Evolutionary conservation across 2,329 filamentous ascomycete species (phyloP).

Genomic region (Fusarium neocosmosporiellum): DNA sequence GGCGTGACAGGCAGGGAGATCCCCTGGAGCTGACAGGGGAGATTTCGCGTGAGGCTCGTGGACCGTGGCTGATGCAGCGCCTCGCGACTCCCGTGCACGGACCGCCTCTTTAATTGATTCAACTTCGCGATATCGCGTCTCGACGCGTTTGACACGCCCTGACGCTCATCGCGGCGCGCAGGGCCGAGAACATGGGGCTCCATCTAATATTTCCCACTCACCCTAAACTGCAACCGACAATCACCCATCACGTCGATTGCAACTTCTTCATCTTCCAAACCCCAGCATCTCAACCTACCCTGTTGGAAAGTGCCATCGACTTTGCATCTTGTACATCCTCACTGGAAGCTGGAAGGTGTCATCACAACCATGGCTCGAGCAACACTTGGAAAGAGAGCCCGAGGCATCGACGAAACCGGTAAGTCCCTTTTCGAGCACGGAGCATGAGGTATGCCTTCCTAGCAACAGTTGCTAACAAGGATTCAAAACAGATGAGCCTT

Average conservation of each 20-base stretch:
- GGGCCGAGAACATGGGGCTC: constrained; percentile 22
- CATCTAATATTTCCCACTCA: constrained; percentile 32
- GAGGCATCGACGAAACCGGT: constrained; percentile 46
- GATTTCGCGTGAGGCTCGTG: constrained; percentile 16
- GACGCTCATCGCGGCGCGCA: constrained; percentile 38
- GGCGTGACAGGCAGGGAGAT: not conserved
- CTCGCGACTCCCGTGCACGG: constrained; percentile 37
- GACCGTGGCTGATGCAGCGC: constrained; percentile 25
- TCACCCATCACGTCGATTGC: constrained; percentile 22
- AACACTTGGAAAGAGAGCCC: constrained; percentile 51
- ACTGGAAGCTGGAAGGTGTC: constrained; percentile 27
- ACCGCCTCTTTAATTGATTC: constrained; percentile 45
- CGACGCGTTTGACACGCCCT: constrained; percentile 45
- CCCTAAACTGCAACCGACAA: constrained; percentile 33
- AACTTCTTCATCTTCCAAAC: constrained; percentile 30
- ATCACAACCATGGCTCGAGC: constrained; percentile 44
- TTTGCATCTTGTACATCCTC: constrained; percentile 13
- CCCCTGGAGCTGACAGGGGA: not conserved
- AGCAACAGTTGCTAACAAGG: constrained; percentile 28
- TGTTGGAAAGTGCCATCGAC: constrained; percentile 36
- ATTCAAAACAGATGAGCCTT: constrained; percentile 35
- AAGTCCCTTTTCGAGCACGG: constrained; percentile 32
- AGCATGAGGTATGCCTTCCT: not conserved
- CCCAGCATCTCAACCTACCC: constrained; percentile 28
- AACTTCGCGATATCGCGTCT: constrained; percentile 46